A percentile compares a stretch with the other conserved stretches of the same genome.
phyloP scores from a whole-genome alignment of 176 grass and related monocot genomes.

The Rhipidocladum racemiflorum region DNA sequence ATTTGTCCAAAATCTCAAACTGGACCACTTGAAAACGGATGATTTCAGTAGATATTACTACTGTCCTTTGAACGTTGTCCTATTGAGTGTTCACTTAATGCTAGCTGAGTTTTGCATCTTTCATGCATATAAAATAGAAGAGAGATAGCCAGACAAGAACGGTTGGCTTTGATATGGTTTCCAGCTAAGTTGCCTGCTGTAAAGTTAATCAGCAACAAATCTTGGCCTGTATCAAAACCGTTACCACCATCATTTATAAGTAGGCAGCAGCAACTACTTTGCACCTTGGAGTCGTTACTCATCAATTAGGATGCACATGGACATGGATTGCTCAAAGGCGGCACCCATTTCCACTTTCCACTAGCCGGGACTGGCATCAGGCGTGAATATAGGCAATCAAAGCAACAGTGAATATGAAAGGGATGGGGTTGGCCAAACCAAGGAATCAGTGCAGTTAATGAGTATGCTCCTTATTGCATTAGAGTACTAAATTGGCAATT shows the following conservation, averaged over 20 bases:
- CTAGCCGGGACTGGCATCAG: background rate
- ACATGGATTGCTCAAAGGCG: background rate
- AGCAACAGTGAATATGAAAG: background rate
- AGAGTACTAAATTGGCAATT: constrained; percentile 1
- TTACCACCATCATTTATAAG: background rate
- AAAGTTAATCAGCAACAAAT: background rate
- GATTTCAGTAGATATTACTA: background rate
- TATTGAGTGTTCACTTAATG: background rate
- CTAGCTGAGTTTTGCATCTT: background rate
- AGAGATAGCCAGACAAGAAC: background rate
- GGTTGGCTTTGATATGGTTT: background rate
- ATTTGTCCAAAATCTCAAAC: background rate
- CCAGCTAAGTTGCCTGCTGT: background rate
- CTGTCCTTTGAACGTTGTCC: background rate
- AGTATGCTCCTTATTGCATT: background rate
- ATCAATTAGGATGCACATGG: background rate
- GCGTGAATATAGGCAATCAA: background rate
- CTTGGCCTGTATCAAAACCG: background rate
- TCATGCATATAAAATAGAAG: background rate
- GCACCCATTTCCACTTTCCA: background rate
- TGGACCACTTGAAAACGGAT: background rate
- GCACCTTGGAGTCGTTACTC: background rate
- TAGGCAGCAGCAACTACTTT: background rate
- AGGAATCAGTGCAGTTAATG: background rate
- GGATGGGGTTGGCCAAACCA: background rate